Evolutionary conservation across 2,329 filamentous ascomycete species (phyloP).

Genomic region (Microsporum ferrugineum): DNA sequence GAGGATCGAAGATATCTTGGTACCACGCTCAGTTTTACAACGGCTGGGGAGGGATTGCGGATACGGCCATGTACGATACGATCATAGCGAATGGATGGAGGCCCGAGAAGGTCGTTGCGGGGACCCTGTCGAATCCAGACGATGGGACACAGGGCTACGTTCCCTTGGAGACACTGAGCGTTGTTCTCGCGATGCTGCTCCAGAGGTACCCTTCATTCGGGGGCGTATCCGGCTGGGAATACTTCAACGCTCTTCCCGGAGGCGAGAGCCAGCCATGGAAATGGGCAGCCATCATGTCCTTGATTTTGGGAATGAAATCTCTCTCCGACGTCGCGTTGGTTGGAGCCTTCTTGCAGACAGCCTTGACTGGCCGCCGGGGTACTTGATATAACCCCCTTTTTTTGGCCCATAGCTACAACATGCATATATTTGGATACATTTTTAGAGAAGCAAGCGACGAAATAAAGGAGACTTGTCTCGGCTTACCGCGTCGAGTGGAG

Average conservation of each 20-base stretch:
- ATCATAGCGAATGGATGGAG: conserved; percentile 52
- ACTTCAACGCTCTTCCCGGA: conserved; percentile 69
- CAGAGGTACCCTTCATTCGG: conserved; percentile 60
- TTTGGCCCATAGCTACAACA: neutral
- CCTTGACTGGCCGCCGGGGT: neutral
- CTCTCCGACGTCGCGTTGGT: conserved; percentile 23
- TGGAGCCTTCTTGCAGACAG: neutral
- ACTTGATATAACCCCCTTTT: neutral
- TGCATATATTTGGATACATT: no score
- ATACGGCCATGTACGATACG: conserved; percentile 33
- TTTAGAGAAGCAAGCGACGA: no score
- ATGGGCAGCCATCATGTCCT: conserved; percentile 62
- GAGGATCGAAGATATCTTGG: conserved; percentile 59
- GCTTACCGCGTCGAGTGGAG: neutral
- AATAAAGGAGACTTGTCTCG: neutral
- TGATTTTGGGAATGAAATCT: conserved; percentile 35
- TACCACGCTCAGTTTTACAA: conserved; percentile 94
- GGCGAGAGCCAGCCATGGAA: conserved; percentile 55
- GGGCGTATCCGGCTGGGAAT: conserved; percentile 92
- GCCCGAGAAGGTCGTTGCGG: conserved; percentile 62
- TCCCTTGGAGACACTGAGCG: conserved; percentile 44
- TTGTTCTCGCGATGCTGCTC: conserved; percentile 47
- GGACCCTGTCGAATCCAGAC: conserved; percentile 64
- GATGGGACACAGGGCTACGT: conserved; percentile 59
- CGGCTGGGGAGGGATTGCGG: conserved; percentile 62